Evolutionary conservation across 2,329 filamentous ascomycete species (phyloP), one percentile per base, ranked within the genome.

Genomic region (Xylaria arbuscula): DNA sequence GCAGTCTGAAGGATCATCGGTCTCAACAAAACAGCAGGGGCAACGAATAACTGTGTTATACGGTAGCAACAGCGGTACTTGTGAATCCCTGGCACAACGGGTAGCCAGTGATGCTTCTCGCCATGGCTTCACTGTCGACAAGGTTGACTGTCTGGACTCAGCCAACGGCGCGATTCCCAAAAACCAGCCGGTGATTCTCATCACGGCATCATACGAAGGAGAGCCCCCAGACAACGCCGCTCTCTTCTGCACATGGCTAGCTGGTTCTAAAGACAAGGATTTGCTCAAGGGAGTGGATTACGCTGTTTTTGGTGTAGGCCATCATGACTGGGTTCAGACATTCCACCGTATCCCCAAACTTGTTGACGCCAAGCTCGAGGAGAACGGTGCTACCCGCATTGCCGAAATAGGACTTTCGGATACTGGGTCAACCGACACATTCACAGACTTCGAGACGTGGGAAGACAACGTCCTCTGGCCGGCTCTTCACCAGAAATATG

Each of bases 51-150:
- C 86, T n/a, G 86, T 94, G 22, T 86, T 90, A 51, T 94, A 92
- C 74, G 92, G 92, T 2, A 92, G 89, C 19, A 93, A 93, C 75
- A 89, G 88, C 1, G 92, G 92, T 0, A 94, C 92, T 1, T 94
- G 92, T 76, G 90, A 93, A 77, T 84, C 88, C 1, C 83, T 93
- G 54, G 89, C 91, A 0, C 86, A 90, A 70, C 83, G 86, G 34
- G 77, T 93, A 11, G 89, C 89, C 0, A 82, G 84, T 9, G 86
- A 89, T 73, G 90, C 90, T 0, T 73, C 81, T 1, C 77, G 78
- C 2, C 87, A 88, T 72, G 91, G 91, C 0, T 93, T 89, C 77
- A 79, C 77, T 3, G 86, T 87, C 5, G 76, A 80, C 1, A 82
- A 81, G 2, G 80, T 90, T 1, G 83, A 86, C 24, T 83, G 85